These are phyloP conservation scores for Macadamia integrifolia DNA, from an alignment of 164 flowering plant genomes.

Conservation along the genomic window DNA sequence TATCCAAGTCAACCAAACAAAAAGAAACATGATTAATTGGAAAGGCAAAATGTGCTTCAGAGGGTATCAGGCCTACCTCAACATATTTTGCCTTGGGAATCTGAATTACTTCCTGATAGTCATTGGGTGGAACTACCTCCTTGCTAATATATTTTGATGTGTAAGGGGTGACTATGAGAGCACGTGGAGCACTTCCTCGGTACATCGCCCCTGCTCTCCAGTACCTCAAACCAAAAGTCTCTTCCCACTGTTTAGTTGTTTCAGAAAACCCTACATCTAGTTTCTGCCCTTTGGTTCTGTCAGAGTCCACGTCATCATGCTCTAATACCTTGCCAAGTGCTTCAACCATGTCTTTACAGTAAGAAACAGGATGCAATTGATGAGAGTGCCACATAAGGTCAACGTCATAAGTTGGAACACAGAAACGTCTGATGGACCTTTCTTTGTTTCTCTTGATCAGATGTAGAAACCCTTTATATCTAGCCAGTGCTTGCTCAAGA, in stretches of 20 bases:
- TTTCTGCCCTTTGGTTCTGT: slow-evolving; percentile 78
- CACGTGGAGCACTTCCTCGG: slow-evolving; percentile 65
- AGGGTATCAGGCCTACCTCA: slow-evolving; percentile 46
- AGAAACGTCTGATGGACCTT: slow-evolving; percentile 48
- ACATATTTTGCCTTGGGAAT: slow-evolving; percentile 40
- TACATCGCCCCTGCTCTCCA: slow-evolving; percentile 97
- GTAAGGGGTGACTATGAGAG: slow-evolving; percentile 45
- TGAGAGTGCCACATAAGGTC: slow-evolving; percentile 98
- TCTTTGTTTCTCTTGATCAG: slow-evolving; percentile 78
- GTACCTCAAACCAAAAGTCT: slow-evolving; percentile 76
- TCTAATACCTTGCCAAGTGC: slow-evolving; percentile 61
- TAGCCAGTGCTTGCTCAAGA: slow-evolving; percentile 72
- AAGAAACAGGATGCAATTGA: slow-evolving; percentile 75
- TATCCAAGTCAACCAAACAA: background rate
- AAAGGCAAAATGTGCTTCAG: background rate
- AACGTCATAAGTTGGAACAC: slow-evolving; percentile 95
- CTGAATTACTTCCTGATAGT: slow-evolving; percentile 27
- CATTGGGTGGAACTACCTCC: slow-evolving; percentile 19
- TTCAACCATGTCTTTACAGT: slow-evolving; percentile 54
- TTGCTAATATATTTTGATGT: slow-evolving; percentile 20
- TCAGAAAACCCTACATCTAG: slow-evolving; percentile 81
- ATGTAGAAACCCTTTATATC: slow-evolving; percentile 90
- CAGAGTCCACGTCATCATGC: slow-evolving; percentile 89
- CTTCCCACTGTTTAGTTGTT: slow-evolving; percentile 83
- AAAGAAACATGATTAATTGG: background rate